Conservation (phyloP, 345 rosid species). For the Gossypium arboreum region DNA sequence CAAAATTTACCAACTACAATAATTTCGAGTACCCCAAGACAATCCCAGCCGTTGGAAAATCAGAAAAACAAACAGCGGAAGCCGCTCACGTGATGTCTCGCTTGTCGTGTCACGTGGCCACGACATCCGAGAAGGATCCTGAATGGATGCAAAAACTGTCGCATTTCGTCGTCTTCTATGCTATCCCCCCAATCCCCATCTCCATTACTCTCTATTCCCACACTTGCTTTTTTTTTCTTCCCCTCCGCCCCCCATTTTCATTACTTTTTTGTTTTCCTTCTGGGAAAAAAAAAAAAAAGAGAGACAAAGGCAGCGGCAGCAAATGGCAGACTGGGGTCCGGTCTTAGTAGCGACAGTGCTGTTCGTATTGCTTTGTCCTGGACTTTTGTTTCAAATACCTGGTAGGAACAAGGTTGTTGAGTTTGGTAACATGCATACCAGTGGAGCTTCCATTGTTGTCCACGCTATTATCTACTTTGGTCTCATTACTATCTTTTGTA, state of each 20-base stretch:
- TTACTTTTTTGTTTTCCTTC: not conserved
- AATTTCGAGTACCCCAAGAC: not conserved
- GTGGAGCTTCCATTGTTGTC: conserved; percentile 53
- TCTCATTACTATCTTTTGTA: conserved; percentile 51
- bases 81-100: not conserved
- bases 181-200: not conserved
- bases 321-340: conserved; percentile 80
- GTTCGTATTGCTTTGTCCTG: conserved; percentile 62
- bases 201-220: not conserved
- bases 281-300: not conserved
- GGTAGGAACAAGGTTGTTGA: conserved; percentile 48
- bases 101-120: not conserved
- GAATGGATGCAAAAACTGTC: not conserved
- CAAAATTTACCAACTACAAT: too few relatives aligned
- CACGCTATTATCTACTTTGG: conserved; percentile 62
- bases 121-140: conserved; percentile 2
- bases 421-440: conserved; percentile 67
- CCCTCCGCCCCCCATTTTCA: not conserved
- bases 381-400: conserved; percentile 71
- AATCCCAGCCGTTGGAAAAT: conserved; percentile 5
- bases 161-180: not conserved
- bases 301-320: not conserved
- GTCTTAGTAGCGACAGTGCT: conserved; percentile 62
- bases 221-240: not conserved
- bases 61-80: not conserved